Base-by-base conservation (phyloP, 176 grass and related monocot species). In the Musa acuminata region DNA sequence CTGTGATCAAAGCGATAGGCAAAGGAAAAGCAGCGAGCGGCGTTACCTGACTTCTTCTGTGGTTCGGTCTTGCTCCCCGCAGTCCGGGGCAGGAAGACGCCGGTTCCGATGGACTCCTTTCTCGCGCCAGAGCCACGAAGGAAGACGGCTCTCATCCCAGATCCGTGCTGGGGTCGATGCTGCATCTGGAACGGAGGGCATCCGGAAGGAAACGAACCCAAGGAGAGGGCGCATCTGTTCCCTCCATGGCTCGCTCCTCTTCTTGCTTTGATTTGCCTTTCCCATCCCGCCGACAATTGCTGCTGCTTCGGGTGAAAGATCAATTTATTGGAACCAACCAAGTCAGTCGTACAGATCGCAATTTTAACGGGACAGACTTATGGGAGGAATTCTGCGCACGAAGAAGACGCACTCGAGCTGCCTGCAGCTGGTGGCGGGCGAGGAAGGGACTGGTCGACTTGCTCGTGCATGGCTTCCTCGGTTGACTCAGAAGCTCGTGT, bases 51-150 rank as follows among this genome's bases (percentile, higher is more conserved):
- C 53, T 80, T 85, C 20, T 80, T 76, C 3, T 72, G 52, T 8
- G 77, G 51, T 3, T 51, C 53, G 25, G 64, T 9, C 4, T 78
- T 72, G 59, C 51, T 52, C 9, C 62, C 72, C 0, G 72, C 21
- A 8, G 67, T 52, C 13, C 72, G 63, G 35, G 83, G 83, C 10
- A 85, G 51, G 62, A 85, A 85, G 13, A 85, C 83, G 3, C 83
- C 83, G 25, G 83, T 85, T 8, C 83, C 83, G 24, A 71, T 29
- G 8, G 72, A 76, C 72, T 80, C 77, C 22, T 75, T 72, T 35
- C 62, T 76, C 9, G 62, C 66, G 23, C 77, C 69, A 19, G 65
- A 53, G 52, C 10, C 23, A 62, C 63, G 13, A 13, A 85, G 72
- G 58, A 85, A 80, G 12, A 80, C 53, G 20, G 83, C 78, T 54